Conservation (phyloP, 78 protist species). For the Planoprotostelium fungivorum region DNA sequence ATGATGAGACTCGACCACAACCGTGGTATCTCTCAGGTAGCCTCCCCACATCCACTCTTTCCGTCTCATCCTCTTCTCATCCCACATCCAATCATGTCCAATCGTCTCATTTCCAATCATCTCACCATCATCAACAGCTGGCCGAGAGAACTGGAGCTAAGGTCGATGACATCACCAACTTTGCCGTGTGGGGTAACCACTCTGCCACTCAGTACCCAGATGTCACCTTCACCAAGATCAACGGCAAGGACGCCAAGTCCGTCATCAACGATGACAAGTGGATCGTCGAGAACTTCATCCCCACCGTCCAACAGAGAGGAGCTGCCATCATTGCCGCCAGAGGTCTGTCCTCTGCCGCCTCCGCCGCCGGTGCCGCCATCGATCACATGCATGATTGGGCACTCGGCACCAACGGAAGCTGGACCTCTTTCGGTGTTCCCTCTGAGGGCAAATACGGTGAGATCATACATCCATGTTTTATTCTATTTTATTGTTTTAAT, state of each 20-base stretch:
- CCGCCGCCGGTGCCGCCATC: slow-evolving; percentile 84
- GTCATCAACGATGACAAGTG: slow-evolving; percentile 44
- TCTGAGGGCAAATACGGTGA: slow-evolving; percentile 70
- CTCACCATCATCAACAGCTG: background rate
- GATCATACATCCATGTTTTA: too few relatives aligned
- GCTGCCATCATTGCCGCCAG: slow-evolving; percentile 83
- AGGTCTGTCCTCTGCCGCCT: slow-evolving; percentile 80
- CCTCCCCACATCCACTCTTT: background rate
- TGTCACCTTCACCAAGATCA: slow-evolving; percentile 31
- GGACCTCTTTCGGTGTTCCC: slow-evolving; percentile 57
- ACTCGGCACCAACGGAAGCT: slow-evolving; percentile 57
- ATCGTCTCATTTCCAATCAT: background rate
- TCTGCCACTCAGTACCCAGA: slow-evolving; percentile 79
- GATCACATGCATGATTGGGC: slow-evolving; percentile 76
- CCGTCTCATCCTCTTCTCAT: background rate
- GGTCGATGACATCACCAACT: slow-evolving; percentile 43
- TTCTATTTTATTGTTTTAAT: too few relatives aligned
- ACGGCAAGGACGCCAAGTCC: slow-evolving; percentile 14
- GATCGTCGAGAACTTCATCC: slow-evolving; percentile 65
- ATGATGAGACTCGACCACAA: slow-evolving; percentile 94
- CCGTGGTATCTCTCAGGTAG: slow-evolving; percentile 66
- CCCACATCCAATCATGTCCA: background rate
- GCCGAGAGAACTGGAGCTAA: slow-evolving; percentile 17
- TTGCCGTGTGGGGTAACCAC: slow-evolving; percentile 95
- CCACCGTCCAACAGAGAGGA: slow-evolving; percentile 89